Evolutionary conservation across 495 filamentous ascomycete genomes (phyloP).

Genomic region (Glarea lozoyensis): DNA sequence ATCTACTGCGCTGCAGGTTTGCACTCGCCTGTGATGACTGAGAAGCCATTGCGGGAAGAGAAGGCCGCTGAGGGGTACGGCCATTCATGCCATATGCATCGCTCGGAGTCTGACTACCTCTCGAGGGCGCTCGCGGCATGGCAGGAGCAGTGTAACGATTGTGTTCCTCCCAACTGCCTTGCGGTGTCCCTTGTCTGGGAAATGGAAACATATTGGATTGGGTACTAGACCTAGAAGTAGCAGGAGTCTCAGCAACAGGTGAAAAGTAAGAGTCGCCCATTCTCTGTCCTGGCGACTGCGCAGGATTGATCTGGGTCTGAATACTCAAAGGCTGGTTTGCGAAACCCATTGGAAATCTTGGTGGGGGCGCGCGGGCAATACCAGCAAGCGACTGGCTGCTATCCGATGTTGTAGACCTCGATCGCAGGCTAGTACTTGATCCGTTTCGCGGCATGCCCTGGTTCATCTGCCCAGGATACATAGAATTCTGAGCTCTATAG

Average conservation of each 20-base stretch:
- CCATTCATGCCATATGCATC: constrained; percentile 56
- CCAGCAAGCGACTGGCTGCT: constrained; percentile 44
- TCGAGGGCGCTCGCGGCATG: constrained; percentile 65
- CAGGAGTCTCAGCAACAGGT: constrained; percentile 73
- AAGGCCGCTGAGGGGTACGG: constrained; percentile 65
- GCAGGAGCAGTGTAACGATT: constrained; percentile 84
- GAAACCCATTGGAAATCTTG: constrained; percentile 59
- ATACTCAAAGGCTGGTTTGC: constrained; percentile 52
- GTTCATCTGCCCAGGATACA: constrained; percentile 9
- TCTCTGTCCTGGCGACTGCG: constrained; percentile 24
- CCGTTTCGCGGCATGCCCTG: constrained; percentile 60
- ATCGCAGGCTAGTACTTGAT: constrained; percentile 71
- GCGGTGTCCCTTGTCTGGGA: constrained; percentile 59
- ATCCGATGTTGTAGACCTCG: constrained; percentile 70
- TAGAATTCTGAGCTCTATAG: constrained; percentile 11
- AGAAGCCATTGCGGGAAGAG: constrained; percentile 60
- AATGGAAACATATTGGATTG: constrained; percentile 58
- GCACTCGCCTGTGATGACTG: constrained; percentile 35
- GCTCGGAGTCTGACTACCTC: constrained; percentile 58
- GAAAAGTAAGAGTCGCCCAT: constrained; percentile 84
- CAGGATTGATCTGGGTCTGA: constrained; percentile 53
- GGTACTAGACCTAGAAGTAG: constrained; percentile 69
- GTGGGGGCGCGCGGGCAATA: constrained; percentile 46
- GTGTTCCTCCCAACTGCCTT: constrained; percentile 53
- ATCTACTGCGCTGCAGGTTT: constrained; percentile 43